Base-by-base conservation (phyloP, 371 early-diverging fungal genomes). In the Rhizopus stolonifer region DNA sequence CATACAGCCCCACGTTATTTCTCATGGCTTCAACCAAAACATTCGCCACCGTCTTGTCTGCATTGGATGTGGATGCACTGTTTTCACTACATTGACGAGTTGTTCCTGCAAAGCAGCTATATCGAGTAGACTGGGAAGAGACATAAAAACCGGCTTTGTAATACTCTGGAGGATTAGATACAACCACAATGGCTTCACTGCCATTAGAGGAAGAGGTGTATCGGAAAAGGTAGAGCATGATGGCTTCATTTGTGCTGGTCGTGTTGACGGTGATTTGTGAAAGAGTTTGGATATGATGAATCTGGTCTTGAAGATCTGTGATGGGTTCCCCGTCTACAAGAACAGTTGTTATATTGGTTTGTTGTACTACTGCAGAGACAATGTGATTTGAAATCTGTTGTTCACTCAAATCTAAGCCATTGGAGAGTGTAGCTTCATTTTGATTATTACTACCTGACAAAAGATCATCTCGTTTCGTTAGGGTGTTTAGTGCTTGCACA, bases 31-130 rank as follows among this genome's bases (percentile, higher is more conserved):
- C 38, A 4, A 38, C 51, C 15, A 57, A 7, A 7, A 51, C 51
- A 39, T 57, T 46, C 9, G 58, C 58, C 11, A 50, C 58, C 11
- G 15, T 57, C 25, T 31, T 57, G 15, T 57, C 26, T 13, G 46
- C 45, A 23, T 26, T 19, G 10, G 32, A 32, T 9, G 33, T 47
- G 17, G 15, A 3, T 3, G 19, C 31, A 21, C 32, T 19, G 21
- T 31, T 8, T 15, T 42, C 22, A 21, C 42, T 42, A 42, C 42
- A 42, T 19, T 21, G 22, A 4, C 13, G 5, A 10, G 21, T 13
- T 10, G 5, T 42, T 42, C 42, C 42, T 7, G 42, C 17, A 21
- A 21, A 42, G 42, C 58, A 57, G 21, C 39, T 51, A 22, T 51
- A 50, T 9, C 49, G 49, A 5, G 45, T 39, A 14, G 58, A 24